Base-by-base conservation (phyloP, 805 yeast genomes). In the Schwanniomyces vanrijiae region DNA sequence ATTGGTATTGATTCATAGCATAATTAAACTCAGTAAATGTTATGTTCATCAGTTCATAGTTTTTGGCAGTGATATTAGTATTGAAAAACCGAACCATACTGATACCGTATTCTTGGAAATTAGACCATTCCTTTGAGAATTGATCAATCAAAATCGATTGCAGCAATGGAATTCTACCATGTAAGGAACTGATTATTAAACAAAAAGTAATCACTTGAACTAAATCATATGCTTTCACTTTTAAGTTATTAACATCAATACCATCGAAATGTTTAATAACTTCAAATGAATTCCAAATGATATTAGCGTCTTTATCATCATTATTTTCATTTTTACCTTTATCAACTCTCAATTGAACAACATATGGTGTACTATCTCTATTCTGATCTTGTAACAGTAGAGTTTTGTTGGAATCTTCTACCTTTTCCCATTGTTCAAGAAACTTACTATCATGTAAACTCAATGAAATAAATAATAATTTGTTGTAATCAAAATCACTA, bases 61-160 rank as follows among this genome's bases (percentile, higher is more conserved):
- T 65, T 1, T 52, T 37, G 0, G 48, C 37, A 0, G 58, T 59
- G 28, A 80, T 65, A 2, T 60, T 54, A 1, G 72, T 49, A 46
- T 78, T 72, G 60, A 86, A 73, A n/a, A 81, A 71, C 45, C 80
- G 62, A 14, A 84, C 47, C 18, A 86, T 55, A 19, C 68, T 58
- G 28, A 71, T 40, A 0, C 89, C 83, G 26, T 66, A 56, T 0
- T 50, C 42, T 50, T 76, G 75, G 61, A 76, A 84, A 2, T 59
- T 55, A 0, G 59, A 47, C 80, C 84, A 78, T 4, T 66, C 56
- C 2, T 51, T 44, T 5, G 29, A 21, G 35, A 68, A 61, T 40
- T 55, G 58, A 2, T 54, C 50, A 1, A 52, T 49, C 35, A 62
- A 55, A 13, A 52, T 55, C 26, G 47, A 50, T 29, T 46, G 72